phyloP scores from a whole-genome alignment of 208 protist species.

The Hexamita inflata region DNA sequence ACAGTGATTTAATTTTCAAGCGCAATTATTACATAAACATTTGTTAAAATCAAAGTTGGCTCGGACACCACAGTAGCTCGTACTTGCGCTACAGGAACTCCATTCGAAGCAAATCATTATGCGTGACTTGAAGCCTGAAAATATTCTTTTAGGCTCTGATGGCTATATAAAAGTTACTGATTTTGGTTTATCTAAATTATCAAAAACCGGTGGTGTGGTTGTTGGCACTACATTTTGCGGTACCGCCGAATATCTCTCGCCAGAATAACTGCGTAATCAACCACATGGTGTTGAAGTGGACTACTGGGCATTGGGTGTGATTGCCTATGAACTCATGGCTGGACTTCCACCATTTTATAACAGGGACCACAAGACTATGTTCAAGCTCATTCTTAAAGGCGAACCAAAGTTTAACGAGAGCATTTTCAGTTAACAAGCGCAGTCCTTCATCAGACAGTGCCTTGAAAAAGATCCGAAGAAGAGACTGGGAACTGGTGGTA shows the following conservation, averaged over 20 bases:
- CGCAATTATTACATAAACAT: too few species aligned
- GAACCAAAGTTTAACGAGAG: conserved; percentile 3
- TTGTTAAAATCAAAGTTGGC: too few species aligned
- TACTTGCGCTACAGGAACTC: conserved; percentile 43
- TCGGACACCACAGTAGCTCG: conserved; percentile 43
- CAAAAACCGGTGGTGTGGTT: neutral
- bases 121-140: conserved; percentile 54
- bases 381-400: neutral
- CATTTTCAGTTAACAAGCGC: neutral
- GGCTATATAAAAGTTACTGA: conserved; percentile 69
- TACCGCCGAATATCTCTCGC: conserved; percentile 53
- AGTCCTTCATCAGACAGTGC: neutral
- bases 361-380: conserved; percentile 25
- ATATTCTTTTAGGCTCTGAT: conserved; percentile 46
- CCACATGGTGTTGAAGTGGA: conserved; percentile 42
- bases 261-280: conserved; percentile 46
- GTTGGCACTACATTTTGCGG: conserved; percentile 44
- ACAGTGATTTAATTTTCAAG: too few species aligned
- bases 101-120: conserved; percentile 45
- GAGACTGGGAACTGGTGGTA: conserved; percentile 1
- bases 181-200: conserved; percentile 67
- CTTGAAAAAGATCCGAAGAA: conserved; percentile 25
- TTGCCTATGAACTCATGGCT: conserved; percentile 46
- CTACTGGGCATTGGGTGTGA: conserved; percentile 48
- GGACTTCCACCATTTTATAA: conserved; percentile 44